These are phyloP conservation scores for Lasiosphaeria hispida DNA, from an alignment of 495 filamentous ascomycete genomes.

Conservation along the genomic window DNA sequence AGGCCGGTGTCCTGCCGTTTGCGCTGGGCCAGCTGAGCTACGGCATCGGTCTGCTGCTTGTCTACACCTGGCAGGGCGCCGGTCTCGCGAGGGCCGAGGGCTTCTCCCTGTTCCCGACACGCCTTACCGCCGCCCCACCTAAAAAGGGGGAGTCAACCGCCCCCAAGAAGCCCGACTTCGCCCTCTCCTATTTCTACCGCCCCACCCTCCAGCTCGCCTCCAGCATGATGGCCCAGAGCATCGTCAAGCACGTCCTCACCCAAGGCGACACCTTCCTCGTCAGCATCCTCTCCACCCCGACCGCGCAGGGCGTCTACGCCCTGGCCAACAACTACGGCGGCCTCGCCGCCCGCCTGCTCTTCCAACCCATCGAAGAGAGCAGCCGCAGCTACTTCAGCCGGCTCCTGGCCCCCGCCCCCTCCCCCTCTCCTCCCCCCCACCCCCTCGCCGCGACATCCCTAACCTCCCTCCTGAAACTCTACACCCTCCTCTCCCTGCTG, in stretches of 20 bases:
- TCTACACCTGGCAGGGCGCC: constrained; percentile 59
- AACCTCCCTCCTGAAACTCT: constrained; percentile 54
- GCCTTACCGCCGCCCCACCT: constrained; percentile 1
- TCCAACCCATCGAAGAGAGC: constrained; percentile 93
- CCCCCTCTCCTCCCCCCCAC: neutral
- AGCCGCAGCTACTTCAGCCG: constrained; percentile 82
- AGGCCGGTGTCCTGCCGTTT: constrained; percentile 80
- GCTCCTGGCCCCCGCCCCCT: constrained; percentile 42
- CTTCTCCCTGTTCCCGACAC: constrained; percentile 56
- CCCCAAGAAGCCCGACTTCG: constrained; percentile 35
- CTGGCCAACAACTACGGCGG: constrained; percentile 94
- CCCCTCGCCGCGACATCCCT: constrained; percentile 43
- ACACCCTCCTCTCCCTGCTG: constrained; percentile 66
- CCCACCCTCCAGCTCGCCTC: constrained; percentile 65
- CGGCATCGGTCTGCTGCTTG: constrained; percentile 59
- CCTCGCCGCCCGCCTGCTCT: constrained; percentile 81
- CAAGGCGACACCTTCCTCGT: constrained; percentile 92
- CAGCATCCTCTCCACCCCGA: constrained; percentile 65
- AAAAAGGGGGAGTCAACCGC: constrained; percentile 4
- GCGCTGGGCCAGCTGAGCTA: constrained; percentile 84
- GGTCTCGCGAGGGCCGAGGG: constrained; percentile 41
- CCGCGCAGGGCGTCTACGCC: constrained; percentile 89
- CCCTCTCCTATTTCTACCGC: constrained; percentile 62
- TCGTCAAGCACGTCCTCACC: constrained; percentile 88
- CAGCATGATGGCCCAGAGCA: constrained; percentile 80